Evolutionary conservation across 1,284 basidiomycete species (phyloP), one percentile per base, ranked within the genome.

Genomic region (Melampsora occidentalis): DNA sequence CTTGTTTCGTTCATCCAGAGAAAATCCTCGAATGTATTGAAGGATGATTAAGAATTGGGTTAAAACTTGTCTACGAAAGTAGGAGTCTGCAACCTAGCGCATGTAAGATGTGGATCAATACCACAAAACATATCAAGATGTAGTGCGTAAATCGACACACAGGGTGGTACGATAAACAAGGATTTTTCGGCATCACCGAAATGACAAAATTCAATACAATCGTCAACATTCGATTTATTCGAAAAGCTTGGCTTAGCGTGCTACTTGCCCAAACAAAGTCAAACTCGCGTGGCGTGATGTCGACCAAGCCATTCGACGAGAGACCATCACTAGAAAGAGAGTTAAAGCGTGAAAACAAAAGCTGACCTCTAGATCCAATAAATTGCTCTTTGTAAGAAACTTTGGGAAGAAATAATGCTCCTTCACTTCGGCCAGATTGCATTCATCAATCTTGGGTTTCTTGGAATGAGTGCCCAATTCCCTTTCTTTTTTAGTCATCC

Each of bases 341-440:
- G 53, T 57, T n/a, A 14, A 42, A 42, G 42, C 9, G 42, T 42
- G 42, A 33, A 64, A 31, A 35, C 20, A 64, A 35, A 35, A 10
- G 31, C 53, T 57, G 72, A 92, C 92, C 86, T 96, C 92, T 69
- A 94, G 88, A 69, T 92, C 92, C 35, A 95, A 86, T 25, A 96
- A 84, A 63, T 93, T 91, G 0, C 91, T 90, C 77, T 89, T 92
- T 0, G 93, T 94, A 61, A 96, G 85, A 83, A 92, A 94, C 81
- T 94, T 94, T 16, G 93, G 92, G 81, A 94, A 95, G 84, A 94
- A 94, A 82, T 92, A 93, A 79, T 92, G 89, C 68, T 86, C 88
- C 46, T 83, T 83, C 20, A 79, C 79, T n/a, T 80, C 78, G 31
- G 80, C 53, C 53, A 57, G 22, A 57, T 57, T 57, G 20, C 53